phyloP scores from a whole-genome alignment of 1,284 basidiomycete genomes.

The Moesziomyces parantarcticus region DNA sequence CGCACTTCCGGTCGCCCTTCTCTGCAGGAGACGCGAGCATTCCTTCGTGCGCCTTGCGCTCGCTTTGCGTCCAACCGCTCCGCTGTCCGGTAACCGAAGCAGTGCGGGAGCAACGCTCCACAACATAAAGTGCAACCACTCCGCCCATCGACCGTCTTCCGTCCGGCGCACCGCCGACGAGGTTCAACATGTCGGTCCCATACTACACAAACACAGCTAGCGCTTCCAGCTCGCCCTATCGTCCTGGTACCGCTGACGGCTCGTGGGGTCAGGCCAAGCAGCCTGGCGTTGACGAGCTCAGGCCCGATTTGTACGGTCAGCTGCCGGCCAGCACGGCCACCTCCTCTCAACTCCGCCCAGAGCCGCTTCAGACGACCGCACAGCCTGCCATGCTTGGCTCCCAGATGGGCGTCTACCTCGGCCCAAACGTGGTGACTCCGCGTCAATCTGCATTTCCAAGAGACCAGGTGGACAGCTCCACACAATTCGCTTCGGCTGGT shows the following conservation, averaged over 20 bases:
- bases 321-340: neutral
- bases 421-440: conserved; percentile 31
- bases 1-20: conserved; percentile 8
- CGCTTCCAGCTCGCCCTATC: conserved; percentile 29
- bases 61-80: conserved; percentile 3
- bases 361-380: conserved; percentile 21
- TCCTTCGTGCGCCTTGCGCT: neutral
- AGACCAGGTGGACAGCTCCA: conserved; percentile 19
- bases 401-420: conserved; percentile 15
- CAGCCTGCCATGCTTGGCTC: conserved; percentile 7
- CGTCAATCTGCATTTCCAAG: conserved; percentile 30
- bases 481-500: conserved; percentile 9
- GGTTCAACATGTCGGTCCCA: conserved; percentile 21
- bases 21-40: neutral
- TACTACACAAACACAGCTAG: conserved; percentile 30
- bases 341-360: conserved; percentile 23
- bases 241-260: conserved; percentile 28
- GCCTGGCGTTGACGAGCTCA: conserved; percentile 17
- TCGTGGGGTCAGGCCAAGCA: conserved; percentile 30
- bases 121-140: conserved; percentile 17
- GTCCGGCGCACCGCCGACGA: neutral
- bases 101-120: conserved; percentile 2
- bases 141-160: neutral
- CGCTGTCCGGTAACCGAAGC: conserved; percentile 28
- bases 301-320: conserved; percentile 28